phyloP scores from a whole-genome alignment of 2,329 filamentous ascomycete genomes.

The Leptodontidium sp. region DNA sequence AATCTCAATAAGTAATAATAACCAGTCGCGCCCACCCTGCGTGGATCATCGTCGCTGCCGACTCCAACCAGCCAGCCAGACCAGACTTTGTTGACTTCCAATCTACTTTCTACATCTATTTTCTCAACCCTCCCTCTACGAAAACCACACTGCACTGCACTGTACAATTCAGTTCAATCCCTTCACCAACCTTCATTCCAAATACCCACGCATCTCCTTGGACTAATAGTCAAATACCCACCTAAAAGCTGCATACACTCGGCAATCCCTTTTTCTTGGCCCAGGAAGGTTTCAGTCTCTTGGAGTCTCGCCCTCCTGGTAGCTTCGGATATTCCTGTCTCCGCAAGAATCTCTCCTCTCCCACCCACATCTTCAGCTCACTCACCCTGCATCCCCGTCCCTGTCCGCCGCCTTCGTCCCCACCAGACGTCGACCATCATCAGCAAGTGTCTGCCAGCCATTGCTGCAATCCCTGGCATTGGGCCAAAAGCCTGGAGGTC shows the following conservation, averaged over 20 bases:
- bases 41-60: conserved; percentile 7
- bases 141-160: background rate
- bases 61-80: background rate
- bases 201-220: conserved; percentile 4
- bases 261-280: conserved; percentile 28
- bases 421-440: background rate
- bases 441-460: conserved; percentile 1
- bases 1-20: background rate
- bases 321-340: conserved; percentile 34
- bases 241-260: conserved; percentile 19
- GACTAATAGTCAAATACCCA: background rate
- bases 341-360: conserved; percentile 22
- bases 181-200: conserved; percentile 1
- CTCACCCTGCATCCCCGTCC: conserved; percentile 2
- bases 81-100: background rate
- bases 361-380: background rate
- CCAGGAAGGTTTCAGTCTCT: conserved; percentile 33
- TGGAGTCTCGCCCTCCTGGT: conserved; percentile 29
- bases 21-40: background rate
- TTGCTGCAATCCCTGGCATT: conserved; percentile 21
- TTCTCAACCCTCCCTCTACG: background rate
- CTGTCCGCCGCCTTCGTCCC: background rate
- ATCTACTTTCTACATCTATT: background rate
- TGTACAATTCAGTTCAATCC: background rate
- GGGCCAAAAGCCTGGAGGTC: conserved; percentile 2